These are phyloP conservation scores for Graphilbum ipis-grandicollis DNA, from an alignment of 2,329 filamentous ascomycete species.

Conservation along the genomic window DNA sequence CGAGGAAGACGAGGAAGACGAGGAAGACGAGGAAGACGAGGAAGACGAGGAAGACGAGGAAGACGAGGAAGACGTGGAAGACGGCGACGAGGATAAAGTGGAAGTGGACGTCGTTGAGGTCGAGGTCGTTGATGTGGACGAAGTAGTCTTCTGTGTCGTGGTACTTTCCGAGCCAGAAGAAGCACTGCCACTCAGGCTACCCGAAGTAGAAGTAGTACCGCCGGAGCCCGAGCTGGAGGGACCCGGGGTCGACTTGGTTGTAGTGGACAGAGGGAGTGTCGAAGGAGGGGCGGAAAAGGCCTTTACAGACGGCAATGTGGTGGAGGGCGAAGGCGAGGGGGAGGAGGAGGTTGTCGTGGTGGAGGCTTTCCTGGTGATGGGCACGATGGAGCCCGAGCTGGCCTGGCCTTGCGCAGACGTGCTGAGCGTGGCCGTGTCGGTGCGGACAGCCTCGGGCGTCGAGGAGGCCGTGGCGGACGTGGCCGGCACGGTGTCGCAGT, in stretches of 20 bases:
- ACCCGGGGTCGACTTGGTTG: too few relatives aligned
- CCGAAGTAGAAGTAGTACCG: too few relatives aligned
- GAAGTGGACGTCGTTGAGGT: neutral
- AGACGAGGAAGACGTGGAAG: too few relatives aligned
- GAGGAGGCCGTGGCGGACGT: neutral
- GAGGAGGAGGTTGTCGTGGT: neutral
- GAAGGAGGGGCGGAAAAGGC: too few relatives aligned
- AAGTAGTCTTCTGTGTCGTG: too few relatives aligned
- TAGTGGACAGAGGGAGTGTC: too few relatives aligned
- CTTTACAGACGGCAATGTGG: neutral
- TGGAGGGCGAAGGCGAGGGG: neutral
- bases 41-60: too few relatives aligned
- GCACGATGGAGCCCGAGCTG: neutral
- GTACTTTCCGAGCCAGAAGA: too few relatives aligned
- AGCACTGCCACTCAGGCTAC: too few relatives aligned
- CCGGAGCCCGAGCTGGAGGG: too few relatives aligned
- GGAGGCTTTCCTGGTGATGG: neutral
- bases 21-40: too few relatives aligned
- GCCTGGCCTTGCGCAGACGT: slow-evolving; percentile 5
- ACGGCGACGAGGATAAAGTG: neutral
- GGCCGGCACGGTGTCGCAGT: slow-evolving; percentile 17
- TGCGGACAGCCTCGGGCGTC: slow-evolving; percentile 1
- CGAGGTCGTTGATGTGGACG: neutral
- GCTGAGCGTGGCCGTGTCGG: slow-evolving; percentile 2
- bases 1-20: too few relatives aligned